phyloP scores from a whole-genome alignment of 176 grass and related monocot genomes.

The Triticum monococcum region DNA sequence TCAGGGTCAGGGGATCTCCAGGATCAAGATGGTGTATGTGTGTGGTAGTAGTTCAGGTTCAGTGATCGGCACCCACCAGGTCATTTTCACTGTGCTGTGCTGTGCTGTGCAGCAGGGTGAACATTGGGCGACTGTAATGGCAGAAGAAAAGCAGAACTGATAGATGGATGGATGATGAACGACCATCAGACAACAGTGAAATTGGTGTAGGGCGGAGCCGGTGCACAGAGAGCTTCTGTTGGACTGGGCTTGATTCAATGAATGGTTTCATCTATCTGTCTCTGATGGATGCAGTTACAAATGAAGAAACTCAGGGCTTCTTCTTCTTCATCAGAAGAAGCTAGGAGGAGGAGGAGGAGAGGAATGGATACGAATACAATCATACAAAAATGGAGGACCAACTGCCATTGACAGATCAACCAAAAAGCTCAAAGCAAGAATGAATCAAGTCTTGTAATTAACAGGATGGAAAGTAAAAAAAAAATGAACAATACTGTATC shows the following conservation, averaged over 20 bases:
- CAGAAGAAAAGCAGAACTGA: background rate
- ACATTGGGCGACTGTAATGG: background rate
- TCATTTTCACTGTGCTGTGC: background rate
- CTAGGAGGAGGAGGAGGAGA: background rate
- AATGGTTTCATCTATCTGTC: background rate
- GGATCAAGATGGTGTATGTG: too few relatives aligned
- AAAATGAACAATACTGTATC: background rate
- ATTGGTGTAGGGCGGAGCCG: background rate
- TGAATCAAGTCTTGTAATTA: conserved; percentile 14
- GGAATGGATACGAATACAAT: background rate
- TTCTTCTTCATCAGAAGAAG: too few relatives aligned
- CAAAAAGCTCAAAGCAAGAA: background rate
- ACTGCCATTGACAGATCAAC: background rate
- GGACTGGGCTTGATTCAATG: background rate
- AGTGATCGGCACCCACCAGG: background rate
- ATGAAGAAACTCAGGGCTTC: background rate
- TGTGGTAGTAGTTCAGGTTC: background rate
- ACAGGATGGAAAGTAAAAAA: background rate
- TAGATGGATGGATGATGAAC: background rate
- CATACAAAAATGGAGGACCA: background rate
- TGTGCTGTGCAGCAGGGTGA: background rate
- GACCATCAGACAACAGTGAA: background rate
- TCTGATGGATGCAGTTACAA: background rate
- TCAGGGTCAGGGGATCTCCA: background rate
- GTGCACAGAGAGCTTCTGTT: background rate